Conservation (phyloP, 2,329 filamentous ascomycete species). For the Sporothrix inflata region DNA sequence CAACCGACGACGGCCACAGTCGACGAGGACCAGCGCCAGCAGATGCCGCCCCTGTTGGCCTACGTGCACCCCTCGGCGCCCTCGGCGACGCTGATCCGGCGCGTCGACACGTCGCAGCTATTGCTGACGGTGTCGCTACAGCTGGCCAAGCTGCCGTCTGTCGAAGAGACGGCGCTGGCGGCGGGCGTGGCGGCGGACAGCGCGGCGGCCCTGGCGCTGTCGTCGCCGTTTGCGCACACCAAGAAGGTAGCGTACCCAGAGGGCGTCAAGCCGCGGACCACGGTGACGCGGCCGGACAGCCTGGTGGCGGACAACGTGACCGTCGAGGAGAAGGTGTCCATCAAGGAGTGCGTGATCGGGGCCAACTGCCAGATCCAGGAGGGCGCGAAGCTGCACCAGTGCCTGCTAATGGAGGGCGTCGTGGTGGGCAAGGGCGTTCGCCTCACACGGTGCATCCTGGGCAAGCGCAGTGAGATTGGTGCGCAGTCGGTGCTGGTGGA, state of each 20-base stretch:
- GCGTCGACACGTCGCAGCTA: slow-evolving; percentile 84
- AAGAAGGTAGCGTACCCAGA: slow-evolving; percentile 83
- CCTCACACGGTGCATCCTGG: slow-evolving; percentile 84
- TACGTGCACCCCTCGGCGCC: slow-evolving; percentile 71
- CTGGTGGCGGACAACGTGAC: slow-evolving; percentile 87
- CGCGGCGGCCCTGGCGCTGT: slow-evolving; percentile 63
- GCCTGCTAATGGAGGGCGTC: slow-evolving; percentile 89
- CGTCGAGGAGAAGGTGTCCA: slow-evolving; percentile 84
- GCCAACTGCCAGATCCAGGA: slow-evolving; percentile 83
- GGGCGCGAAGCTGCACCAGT: slow-evolving; percentile 84
- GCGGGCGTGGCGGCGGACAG: slow-evolving; percentile 75
- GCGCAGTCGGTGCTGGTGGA: slow-evolving; percentile 79
- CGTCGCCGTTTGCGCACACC: slow-evolving; percentile 76
- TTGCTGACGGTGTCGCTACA: slow-evolving; percentile 81
- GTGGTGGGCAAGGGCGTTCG: slow-evolving; percentile 82
- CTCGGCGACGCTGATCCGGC: slow-evolving; percentile 70
- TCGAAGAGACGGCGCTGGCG: slow-evolving; percentile 60
- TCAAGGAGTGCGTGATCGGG: slow-evolving; percentile 90
- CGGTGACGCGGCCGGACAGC: slow-evolving; percentile 79
- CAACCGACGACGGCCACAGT: slow-evolving; percentile 32
- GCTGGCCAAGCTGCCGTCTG: slow-evolving; percentile 79
- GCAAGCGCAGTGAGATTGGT: slow-evolving; percentile 79
- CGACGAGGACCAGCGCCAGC: slow-evolving; percentile 32
- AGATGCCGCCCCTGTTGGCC: slow-evolving; percentile 74
- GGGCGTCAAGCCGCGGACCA: slow-evolving; percentile 77